Evolutionary conservation across 176 grass and related monocot genomes (phyloP), one percentile per base, ranked within the genome.

Genomic region (Microstegium vimineum): DNA sequence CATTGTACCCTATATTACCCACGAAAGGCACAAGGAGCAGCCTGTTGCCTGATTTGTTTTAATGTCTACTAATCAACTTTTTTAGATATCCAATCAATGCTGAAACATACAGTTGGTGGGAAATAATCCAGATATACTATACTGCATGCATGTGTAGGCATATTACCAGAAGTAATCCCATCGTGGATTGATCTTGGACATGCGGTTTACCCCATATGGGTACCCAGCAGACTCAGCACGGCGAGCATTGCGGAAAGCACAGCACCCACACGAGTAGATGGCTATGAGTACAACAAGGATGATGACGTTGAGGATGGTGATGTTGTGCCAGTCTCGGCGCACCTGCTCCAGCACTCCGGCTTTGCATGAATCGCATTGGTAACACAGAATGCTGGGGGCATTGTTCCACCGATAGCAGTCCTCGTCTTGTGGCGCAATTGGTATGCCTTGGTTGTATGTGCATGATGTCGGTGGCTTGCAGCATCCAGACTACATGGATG

Each of bases 401-500:
- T 98, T 98, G 84, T 87, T 91, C 95, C 92, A 98, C 75, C 74
- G 75, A 51, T 91, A 97, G 75, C 95, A 97, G 86, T 97, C 95
- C 34, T 76, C 57, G 4, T 92, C 89, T 83, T 97, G 92, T 17
- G 74, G 76, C 31, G 36, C 66, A 30, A 82, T 37, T 0, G 78
- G 71, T 46, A 59, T 31, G 18, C 62, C 83, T 10, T 34, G 64
- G 36, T 63, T 86, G 86, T 98, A 98, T 0, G 87, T 85, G 88
- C 95, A 98, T 20, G 92, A 92, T 6, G 90, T 98, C 4, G 95
- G 95, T 30, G 95, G 95, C 87, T 98, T 98, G 88, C 95, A 98
- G 74, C 95, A 98, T 0, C 95, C 95, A 5, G 95, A 98, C 90
- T 98, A 87, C 46, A 82, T 17, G n/a, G n/a, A n/a, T n/a, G n/a